Evolutionary conservation across 2,329 filamentous ascomycete genomes (phyloP).

Genomic region (Coleophoma crateriformis): DNA sequence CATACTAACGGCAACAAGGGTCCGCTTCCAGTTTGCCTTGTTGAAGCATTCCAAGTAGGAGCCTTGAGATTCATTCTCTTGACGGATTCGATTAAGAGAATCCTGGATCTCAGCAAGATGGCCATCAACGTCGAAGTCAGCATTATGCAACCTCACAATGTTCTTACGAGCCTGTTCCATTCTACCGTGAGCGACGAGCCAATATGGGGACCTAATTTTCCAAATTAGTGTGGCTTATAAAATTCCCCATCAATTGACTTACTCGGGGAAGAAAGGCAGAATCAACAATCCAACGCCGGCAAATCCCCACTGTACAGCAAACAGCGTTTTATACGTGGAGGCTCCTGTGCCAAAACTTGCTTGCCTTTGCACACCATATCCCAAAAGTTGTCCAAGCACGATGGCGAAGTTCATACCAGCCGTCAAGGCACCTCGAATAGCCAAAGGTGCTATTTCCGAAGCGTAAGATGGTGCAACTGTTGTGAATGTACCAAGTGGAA

Average conservation of each 20-base stretch:
- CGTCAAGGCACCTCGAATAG: constrained; percentile 42
- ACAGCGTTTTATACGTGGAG: constrained; percentile 21
- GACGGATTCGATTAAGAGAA: constrained; percentile 16
- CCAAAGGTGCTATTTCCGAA: constrained; percentile 46
- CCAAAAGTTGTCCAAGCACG: constrained; percentile 41
- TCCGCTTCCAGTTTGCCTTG: constrained; percentile 1
- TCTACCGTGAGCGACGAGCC: constrained; percentile 25
- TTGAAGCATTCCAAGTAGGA: constrained; percentile 8
- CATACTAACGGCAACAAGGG: constrained; percentile 17
- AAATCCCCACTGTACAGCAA: constrained; percentile 28
- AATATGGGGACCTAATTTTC: constrained; percentile 19
- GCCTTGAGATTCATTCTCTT: constrained; percentile 17
- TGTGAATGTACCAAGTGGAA: constrained; percentile 43
- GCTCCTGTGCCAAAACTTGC: constrained; percentile 18
- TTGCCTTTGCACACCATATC: constrained; percentile 34
- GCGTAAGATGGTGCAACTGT: constrained; percentile 29
- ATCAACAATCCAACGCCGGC: constrained; percentile 20
- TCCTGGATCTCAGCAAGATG: constrained; percentile 26
- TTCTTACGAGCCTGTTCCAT: constrained; percentile 24
- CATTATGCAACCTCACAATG: constrained; percentile 23
- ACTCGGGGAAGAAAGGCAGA: constrained; percentile 28
- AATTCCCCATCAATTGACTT: not conserved
- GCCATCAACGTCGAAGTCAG: constrained; percentile 24
- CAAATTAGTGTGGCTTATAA: not conserved
- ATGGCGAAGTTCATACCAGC: constrained; percentile 49